phyloP scores from a whole-genome alignment of 2,329 filamentous ascomycete species.

The Penicillium sp. region DNA sequence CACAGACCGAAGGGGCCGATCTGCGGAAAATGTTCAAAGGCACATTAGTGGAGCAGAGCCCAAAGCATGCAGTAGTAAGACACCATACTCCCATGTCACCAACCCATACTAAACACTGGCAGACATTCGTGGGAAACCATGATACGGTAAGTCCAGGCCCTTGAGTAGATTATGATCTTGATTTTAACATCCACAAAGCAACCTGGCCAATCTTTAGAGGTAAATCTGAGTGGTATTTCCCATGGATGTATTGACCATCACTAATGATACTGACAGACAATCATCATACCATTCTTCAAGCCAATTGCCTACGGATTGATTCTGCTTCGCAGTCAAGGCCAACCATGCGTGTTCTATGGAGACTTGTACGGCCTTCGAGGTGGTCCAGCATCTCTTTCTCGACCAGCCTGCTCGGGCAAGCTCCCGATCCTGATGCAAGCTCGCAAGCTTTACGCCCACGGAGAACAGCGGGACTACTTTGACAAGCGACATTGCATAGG shows the following conservation, averaged over 20 bases:
- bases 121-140: constrained; percentile 70
- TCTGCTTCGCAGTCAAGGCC: constrained; percentile 62
- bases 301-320: constrained; percentile 71
- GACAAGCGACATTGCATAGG: constrained; percentile 62
- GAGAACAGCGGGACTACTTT: constrained; percentile 64
- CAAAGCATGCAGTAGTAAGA: constrained; percentile 58
- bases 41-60: constrained; percentile 56
- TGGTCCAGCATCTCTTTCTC: constrained; percentile 39
- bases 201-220: constrained; percentile 61
- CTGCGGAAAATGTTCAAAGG: constrained; percentile 62
- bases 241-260: not conserved
- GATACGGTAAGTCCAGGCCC: constrained; percentile 53
- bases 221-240: constrained; percentile 14
- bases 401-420: constrained; percentile 53
- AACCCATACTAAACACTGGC: not conserved
- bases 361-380: constrained; percentile 64
- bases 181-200: constrained; percentile 40
- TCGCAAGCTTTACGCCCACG: constrained; percentile 66
- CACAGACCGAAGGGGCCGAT: constrained; percentile 57
- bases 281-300: constrained; percentile 67
- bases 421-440: constrained; percentile 62
- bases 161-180: not conserved
- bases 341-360: constrained; percentile 69
- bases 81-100: not conserved
- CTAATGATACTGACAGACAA: constrained; percentile 41